Conservation (phyloP, 1,139 yeast genomes). For the Scheffersomyces titani region DNA sequence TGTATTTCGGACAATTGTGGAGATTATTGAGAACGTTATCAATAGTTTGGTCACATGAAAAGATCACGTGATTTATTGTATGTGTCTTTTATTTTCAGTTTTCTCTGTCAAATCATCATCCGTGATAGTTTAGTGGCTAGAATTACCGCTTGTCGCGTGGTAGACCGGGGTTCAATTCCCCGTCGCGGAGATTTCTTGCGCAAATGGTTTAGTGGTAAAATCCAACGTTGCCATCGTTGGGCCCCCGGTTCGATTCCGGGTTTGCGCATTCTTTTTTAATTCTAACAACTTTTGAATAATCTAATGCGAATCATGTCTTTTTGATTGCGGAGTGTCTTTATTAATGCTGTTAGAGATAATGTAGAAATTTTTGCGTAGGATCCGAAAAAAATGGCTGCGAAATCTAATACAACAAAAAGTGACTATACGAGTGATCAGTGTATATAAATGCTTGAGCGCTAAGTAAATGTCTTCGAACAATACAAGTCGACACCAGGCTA, state of each 20-base stretch:
- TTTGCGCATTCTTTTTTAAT: slow-evolving; percentile 10
- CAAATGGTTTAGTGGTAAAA: slow-evolving; percentile 12
- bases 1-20: background rate
- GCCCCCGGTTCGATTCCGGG: slow-evolving; percentile 17
- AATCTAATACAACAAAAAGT: too few relatives aligned
- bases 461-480: too few relatives aligned
- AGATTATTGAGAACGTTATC: background rate
- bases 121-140: slow-evolving; percentile 52
- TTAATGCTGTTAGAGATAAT: background rate
- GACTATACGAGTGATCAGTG: too few relatives aligned
- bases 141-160: slow-evolving; percentile 57
- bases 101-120: slow-evolving; percentile 14
- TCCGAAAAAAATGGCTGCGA: background rate
- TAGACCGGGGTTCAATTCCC: slow-evolving; percentile 73
- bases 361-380: background rate
- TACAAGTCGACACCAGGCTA: too few relatives aligned
- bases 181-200: slow-evolving; percentile 54
- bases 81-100: too few relatives aligned
- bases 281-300: background rate
- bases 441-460: too few relatives aligned
- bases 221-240: slow-evolving; percentile 17
- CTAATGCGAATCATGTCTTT: too few relatives aligned
- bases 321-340: background rate
- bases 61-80: background rate
- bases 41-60: too few relatives aligned